Percentiles rank a stretch among this genome's conserved stretches.
These are phyloP conservation scores for Torulaspora globosa DNA, from an alignment of 1,139 yeast species.

Conservation along the genomic window DNA sequence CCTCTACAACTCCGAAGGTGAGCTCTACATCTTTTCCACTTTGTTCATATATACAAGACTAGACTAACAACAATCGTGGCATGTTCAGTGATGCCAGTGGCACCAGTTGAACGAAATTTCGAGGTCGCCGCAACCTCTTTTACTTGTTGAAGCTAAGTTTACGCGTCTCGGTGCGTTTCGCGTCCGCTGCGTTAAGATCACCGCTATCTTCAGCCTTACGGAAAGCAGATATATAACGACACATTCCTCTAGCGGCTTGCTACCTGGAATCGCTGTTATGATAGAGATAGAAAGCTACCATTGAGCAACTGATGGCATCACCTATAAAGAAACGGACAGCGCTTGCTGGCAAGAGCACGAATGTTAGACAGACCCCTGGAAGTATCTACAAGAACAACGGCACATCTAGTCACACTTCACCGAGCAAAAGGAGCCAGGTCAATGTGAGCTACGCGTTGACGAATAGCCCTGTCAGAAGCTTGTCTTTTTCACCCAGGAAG, in stretches of 20 bases:
- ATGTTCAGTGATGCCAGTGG: background rate
- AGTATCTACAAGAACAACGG: constrained; percentile 9
- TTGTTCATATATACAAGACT: constrained; percentile 47
- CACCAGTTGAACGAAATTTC: background rate
- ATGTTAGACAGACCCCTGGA: constrained; percentile 9
- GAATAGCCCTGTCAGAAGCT: constrained; percentile 19
- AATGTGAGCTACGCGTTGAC: constrained; percentile 17
- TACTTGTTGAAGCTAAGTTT: background rate
- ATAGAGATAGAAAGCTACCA: background rate
- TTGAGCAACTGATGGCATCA: constrained; percentile 15
- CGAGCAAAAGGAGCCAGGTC: constrained; percentile 17
- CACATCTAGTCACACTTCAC: constrained; percentile 11
- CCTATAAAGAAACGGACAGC: constrained; percentile 21
- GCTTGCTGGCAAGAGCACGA: constrained; percentile 17
- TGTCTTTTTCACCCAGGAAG: constrained; percentile 7
- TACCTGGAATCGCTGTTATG: background rate
- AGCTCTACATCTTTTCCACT: constrained; percentile 74
- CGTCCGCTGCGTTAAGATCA: constrained; percentile 1
- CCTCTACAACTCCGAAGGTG: constrained; percentile 71
- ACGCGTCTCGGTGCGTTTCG: constrained; percentile 13
- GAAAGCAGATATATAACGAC: background rate
- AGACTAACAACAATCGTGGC: background rate
- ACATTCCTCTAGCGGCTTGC: background rate
- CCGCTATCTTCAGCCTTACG: background rate
- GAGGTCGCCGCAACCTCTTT: background rate